Evolutionary conservation across 176 grass and related monocot genomes (phyloP).

Genomic region (Musa itinerans): DNA sequence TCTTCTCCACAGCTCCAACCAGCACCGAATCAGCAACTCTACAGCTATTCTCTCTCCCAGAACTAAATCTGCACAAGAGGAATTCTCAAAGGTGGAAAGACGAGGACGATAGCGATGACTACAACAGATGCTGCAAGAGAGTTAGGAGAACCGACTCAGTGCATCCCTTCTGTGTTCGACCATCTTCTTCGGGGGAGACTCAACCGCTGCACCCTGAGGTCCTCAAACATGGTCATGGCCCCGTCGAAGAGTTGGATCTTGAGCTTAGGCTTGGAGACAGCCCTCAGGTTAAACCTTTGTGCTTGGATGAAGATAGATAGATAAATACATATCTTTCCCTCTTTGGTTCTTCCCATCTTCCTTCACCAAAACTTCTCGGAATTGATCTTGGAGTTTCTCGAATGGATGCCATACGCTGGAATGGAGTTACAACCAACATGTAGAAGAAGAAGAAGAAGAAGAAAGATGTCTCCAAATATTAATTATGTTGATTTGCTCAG

Average conservation of each 20-base stretch:
- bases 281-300: not conserved
- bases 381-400: too few species aligned
- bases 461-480: too few species aligned
- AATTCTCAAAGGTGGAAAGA: not conserved
- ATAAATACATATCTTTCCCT: not conserved
- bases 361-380: not conserved
- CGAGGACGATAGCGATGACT: not conserved
- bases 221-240: too few species aligned
- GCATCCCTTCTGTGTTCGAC: not conserved
- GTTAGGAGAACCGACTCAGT: not conserved
- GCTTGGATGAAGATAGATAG: not conserved
- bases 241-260: not conserved
- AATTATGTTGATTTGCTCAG: too few species aligned
- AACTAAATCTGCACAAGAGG: not conserved
- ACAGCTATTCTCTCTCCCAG: not conserved
- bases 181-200: not conserved
- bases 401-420: too few species aligned
- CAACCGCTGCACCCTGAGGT: not conserved
- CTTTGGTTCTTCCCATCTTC: not conserved
- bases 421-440: too few species aligned
- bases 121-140: not conserved
- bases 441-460: too few species aligned
- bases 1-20: not conserved
- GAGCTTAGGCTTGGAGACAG: conserved; percentile 12
- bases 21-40: not conserved